Conservation (phyloP, 2,329 filamentous ascomycete genomes). For the Talaromyces atroroseus region DNA sequence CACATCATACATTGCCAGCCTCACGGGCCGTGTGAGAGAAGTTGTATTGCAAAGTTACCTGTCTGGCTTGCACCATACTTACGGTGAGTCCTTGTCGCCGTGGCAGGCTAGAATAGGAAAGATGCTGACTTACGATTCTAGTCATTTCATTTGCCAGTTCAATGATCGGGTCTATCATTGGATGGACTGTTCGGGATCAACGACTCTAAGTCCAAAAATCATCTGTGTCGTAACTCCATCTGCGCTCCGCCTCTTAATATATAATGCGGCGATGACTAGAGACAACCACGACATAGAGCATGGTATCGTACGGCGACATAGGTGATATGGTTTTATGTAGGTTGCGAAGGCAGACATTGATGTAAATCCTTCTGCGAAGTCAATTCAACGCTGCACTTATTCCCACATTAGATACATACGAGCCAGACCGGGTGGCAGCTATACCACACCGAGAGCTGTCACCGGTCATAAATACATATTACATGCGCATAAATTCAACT, state of each 20-base stretch:
- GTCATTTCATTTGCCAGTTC: slow-evolving; percentile 12
- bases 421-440: no score
- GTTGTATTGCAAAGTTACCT: slow-evolving; percentile 26
- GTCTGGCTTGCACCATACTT: slow-evolving; percentile 23
- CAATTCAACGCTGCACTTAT: no score
- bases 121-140: not conserved
- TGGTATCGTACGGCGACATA: no score
- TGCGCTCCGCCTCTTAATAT: not conserved
- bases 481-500: no score
- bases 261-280: not conserved
- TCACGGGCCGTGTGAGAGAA: slow-evolving; percentile 21
- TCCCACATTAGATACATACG: no score
- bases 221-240: not conserved
- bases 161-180: slow-evolving; percentile 4
- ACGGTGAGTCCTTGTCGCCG: slow-evolving; percentile 18
- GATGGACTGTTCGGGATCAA: slow-evolving; percentile 10
- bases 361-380: no score
- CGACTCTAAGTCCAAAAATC: not conserved
- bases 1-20: slow-evolving; percentile 35
- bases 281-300: not conserved
- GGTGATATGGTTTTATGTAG: no score
- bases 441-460: no score
- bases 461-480: no score
- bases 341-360: no score
- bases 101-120: not conserved